A percentile compares a stretch with the other conserved stretches of the same genome.
Evolutionary conservation across 441 rosid species (phyloP).

Genomic region (Dalechampia spathulata): DNA sequence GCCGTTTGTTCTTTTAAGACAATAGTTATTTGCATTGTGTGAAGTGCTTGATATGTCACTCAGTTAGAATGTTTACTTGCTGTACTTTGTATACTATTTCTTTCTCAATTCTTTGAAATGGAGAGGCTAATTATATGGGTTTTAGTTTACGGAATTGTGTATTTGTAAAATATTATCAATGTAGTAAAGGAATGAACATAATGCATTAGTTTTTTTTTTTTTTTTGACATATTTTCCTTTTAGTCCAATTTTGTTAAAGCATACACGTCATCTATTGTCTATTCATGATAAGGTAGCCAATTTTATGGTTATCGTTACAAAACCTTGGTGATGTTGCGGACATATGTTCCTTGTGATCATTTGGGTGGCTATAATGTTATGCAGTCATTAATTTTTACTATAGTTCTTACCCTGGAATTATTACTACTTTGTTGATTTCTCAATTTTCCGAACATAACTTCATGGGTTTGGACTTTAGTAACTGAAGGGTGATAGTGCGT

Average conservation of each 20-base stretch:
- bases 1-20: not conserved
- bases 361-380: not conserved
- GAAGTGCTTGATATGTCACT: too few relatives aligned
- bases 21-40: too few relatives aligned
- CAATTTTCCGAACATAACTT: not conserved
- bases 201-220: too few relatives aligned
- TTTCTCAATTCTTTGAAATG: too few relatives aligned
- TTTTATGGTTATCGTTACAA: not conserved
- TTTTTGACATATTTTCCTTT: too few relatives aligned
- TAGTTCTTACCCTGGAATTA: not conserved
- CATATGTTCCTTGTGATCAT: not conserved
- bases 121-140: too few relatives aligned
- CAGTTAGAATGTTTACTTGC: too few relatives aligned
- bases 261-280: not conserved
- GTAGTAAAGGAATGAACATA: too few relatives aligned
- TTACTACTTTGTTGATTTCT: not conserved
- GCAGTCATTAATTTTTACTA: not conserved
- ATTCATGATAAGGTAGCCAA: not conserved
- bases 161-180: too few relatives aligned
- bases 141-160: too few relatives aligned
- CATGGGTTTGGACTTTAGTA: constrained; percentile 4
- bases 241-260: not conserved
- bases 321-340: too few relatives aligned
- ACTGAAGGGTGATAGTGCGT: constrained; percentile 4
- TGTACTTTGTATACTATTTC: too few relatives aligned